Evolutionary conservation across 495 filamentous ascomycete genomes (phyloP), one percentile per base, ranked within the genome.

Genomic region (Annulohypoxylon bovei): DNA sequence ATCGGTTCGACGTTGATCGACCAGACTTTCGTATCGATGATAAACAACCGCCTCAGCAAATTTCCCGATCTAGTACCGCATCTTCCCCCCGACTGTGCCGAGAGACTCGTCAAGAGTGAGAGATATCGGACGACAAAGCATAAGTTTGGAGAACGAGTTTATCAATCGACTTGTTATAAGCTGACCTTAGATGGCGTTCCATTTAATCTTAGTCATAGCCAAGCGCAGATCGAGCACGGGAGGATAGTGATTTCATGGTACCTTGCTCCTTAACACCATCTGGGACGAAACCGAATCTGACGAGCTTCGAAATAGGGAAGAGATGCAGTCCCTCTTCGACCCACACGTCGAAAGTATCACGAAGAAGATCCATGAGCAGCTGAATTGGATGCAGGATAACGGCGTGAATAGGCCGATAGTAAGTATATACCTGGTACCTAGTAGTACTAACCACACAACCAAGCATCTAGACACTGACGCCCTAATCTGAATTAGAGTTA

Each of bases 251-350:
- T 81, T 28, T 70, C 66, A 65, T 70, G 71, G 71, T 73, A 70
- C n/a, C 20, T 63, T 11, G 14, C 28, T 35, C 30, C 39, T 33
- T 6, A 12, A 28, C n/a, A 18, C 42, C 16, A 9, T 46, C 20
- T 16, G 12, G 18, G 16, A 42, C 32, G 27, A 65, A 18, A 28
- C 14, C n/a, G 23, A 44, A 56, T 56, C 66, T 75, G 20, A 57
- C 27, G n/a, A 44, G 28, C 6, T 39, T 18, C 23, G 4, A 47
- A 65, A 53, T 64, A 84, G 80, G 53, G 76, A 82, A 50, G 85
- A 87, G 39, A 76, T 88, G 11, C 81, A 85, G 52, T 66, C 65
- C 8, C 67, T 88, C 11, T 90, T 91, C 69, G 87, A 91, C 55
- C 70, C 70, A 1, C 88, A 89, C 54, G 78, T 88, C 22, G 73